phyloP scores from a whole-genome alignment of 176 grass and related monocot species.

The Rhipidocladum racemiflorum region DNA sequence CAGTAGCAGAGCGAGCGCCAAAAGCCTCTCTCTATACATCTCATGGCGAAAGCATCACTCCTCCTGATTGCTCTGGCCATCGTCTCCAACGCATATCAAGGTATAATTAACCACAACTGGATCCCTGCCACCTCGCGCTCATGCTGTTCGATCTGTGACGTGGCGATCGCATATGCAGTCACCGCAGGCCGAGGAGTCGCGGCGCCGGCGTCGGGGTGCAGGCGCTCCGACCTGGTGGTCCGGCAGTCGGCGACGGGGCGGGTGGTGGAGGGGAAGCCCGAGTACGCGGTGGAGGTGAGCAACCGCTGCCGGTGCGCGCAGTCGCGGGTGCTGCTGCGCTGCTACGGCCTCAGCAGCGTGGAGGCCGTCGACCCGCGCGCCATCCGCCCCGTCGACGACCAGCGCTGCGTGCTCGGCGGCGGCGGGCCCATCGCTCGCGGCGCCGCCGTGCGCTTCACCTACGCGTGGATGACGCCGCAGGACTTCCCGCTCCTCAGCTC shows the following conservation, averaged over 20 bases:
- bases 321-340: slow-evolving; percentile 35
- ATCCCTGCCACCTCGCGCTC: too few species aligned
- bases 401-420: slow-evolving; percentile 31
- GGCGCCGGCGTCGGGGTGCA: neutral
- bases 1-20: neutral
- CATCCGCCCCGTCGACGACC: slow-evolving; percentile 32
- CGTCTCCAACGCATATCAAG: neutral
- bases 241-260: slow-evolving; percentile 31
- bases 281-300: slow-evolving; percentile 45
- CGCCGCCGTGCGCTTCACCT: slow-evolving; percentile 29
- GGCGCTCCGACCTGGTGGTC: slow-evolving; percentile 14
- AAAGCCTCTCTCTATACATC: too few species aligned
- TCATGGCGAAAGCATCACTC: neutral
- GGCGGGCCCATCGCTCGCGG: neutral
- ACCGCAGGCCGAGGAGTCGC: too few species aligned
- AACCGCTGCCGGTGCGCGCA: slow-evolving; percentile 44
- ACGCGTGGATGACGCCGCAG: slow-evolving; percentile 53
- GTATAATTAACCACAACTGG: neutral
- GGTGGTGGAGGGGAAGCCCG: slow-evolving; percentile 38
- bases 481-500: slow-evolving; percentile 45
- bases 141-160: neutral
- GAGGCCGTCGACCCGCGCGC: slow-evolving; percentile 35
- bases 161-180: too few species aligned
- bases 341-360: slow-evolving; percentile 48
- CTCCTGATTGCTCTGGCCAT: neutral